These are phyloP conservation scores for Zopfia rhizophila DNA, from an alignment of 2,329 filamentous ascomycete genomes.

Conservation along the genomic window DNA sequence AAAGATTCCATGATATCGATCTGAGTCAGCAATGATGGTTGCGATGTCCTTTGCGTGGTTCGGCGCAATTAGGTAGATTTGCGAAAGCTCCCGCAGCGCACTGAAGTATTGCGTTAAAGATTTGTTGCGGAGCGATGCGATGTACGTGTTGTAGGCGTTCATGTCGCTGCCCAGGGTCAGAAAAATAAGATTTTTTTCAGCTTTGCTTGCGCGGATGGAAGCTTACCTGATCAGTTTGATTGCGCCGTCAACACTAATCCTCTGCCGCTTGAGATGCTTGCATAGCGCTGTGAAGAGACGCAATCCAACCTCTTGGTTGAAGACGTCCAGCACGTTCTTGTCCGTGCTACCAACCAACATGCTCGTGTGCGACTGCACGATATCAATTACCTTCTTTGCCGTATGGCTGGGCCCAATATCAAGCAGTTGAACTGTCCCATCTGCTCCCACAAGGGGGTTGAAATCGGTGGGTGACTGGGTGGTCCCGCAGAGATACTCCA, in stretches of 20 bases:
- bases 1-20: slow-evolving; percentile 91
- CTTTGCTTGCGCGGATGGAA: background rate
- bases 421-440: slow-evolving; percentile 46
- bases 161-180: slow-evolving; percentile 73
- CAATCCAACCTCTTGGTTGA: slow-evolving; percentile 96
- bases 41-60: slow-evolving; percentile 93
- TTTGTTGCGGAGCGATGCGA: slow-evolving; percentile 81
- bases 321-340: slow-evolving; percentile 97
- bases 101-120: slow-evolving; percentile 90
- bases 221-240: slow-evolving; percentile 82
- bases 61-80: slow-evolving; percentile 93
- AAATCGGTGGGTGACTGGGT: slow-evolving; percentile 89
- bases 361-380: slow-evolving; percentile 87
- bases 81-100: slow-evolving; percentile 88
- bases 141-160: slow-evolving; percentile 90
- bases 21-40: slow-evolving; percentile 89
- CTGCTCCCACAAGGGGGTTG: slow-evolving; percentile 70
- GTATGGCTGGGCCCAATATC: slow-evolving; percentile 82
- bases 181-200: slow-evolving; percentile 7
- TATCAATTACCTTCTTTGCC: slow-evolving; percentile 81
- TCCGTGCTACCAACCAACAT: slow-evolving; percentile 97
- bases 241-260: slow-evolving; percentile 87
- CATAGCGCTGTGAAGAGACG: slow-evolving; percentile 91
- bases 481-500: slow-evolving; percentile 93
- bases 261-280: slow-evolving; percentile 97